phyloP scores from a whole-genome alignment of 345 rosid genomes.

The Syzygium oleosum region DNA sequence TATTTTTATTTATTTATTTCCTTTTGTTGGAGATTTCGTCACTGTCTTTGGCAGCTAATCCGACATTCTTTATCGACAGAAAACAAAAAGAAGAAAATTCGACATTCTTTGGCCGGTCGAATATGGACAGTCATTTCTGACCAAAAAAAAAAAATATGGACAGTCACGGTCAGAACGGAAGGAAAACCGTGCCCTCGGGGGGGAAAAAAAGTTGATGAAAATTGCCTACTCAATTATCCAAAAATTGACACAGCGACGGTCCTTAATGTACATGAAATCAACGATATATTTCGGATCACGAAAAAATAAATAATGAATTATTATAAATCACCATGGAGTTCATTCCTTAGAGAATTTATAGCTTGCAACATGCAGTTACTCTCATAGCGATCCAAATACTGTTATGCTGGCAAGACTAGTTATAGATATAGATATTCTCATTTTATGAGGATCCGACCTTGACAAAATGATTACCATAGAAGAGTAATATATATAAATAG shows the following conservation, averaged over 20 bases:
- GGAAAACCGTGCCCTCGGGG: background rate
- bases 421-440: background rate
- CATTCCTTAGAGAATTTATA: no score
- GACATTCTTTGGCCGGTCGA: background rate
- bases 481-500: accelerated
- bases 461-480: background rate
- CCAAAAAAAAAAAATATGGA: no score
- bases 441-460: background rate
- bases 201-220: background rate
- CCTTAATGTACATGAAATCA: no score
- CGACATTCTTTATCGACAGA: background rate
- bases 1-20: background rate
- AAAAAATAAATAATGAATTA: no score
- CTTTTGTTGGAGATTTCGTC: background rate
- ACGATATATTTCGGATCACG: no score
- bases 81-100: background rate
- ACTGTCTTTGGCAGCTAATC: background rate
- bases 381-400: no score
- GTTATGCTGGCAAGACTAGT: no score
- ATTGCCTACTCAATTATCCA: background rate
- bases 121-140: background rate
- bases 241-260: no score
- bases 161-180: background rate
- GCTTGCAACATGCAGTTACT: no score
- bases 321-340: no score